Percentiles rank a stretch among this genome's conserved stretches.
Conservation (phyloP, 257 asterid genomes). For the Scutellaria barbata region DNA sequence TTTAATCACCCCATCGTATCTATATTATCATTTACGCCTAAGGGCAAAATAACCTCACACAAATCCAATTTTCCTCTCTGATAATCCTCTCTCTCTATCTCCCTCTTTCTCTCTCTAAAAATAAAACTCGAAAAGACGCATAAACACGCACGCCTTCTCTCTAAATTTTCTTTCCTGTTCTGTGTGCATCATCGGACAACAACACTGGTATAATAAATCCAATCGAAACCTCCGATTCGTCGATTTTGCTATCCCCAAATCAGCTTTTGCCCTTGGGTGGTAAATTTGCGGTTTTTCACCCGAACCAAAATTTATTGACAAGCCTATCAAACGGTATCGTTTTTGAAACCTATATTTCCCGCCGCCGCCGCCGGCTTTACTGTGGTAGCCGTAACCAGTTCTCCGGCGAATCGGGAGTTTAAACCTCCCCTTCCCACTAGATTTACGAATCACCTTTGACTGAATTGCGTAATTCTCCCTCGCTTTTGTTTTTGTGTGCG, state of each 20-base stretch:
- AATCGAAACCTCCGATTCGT: slow-evolving; percentile 46
- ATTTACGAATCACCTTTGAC: slow-evolving; percentile 48
- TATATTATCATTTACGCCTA: slow-evolving; percentile 34
- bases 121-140: slow-evolving; percentile 35
- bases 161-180: slow-evolving; percentile 34
- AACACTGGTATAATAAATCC: slow-evolving; percentile 47
- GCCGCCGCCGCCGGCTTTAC: slow-evolving; percentile 83
- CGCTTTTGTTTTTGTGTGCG: slow-evolving; percentile 32
- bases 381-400: slow-evolving; percentile 42
- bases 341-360: slow-evolving; percentile 58
- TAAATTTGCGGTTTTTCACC: slow-evolving; percentile 27
- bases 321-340: slow-evolving; percentile 56
- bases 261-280: slow-evolving; percentile 26
- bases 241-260: slow-evolving; percentile 36
- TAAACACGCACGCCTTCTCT: slow-evolving; percentile 33
- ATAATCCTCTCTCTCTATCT: slow-evolving; percentile 35
- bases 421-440: slow-evolving; percentile 29
- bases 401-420: slow-evolving; percentile 49
- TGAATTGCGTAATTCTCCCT: slow-evolving; percentile 39
- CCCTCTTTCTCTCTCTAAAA: slow-evolving; percentile 38
- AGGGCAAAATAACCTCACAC: slow-evolving; percentile 45
- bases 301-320: slow-evolving; percentile 5
- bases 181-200: slow-evolving; percentile 54
- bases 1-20: slow-evolving; percentile 38
- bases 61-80: slow-evolving; percentile 44